These are phyloP conservation scores for Malus asiatica DNA, from an alignment of 306 rosid genomes.

Conservation along the genomic window DNA sequence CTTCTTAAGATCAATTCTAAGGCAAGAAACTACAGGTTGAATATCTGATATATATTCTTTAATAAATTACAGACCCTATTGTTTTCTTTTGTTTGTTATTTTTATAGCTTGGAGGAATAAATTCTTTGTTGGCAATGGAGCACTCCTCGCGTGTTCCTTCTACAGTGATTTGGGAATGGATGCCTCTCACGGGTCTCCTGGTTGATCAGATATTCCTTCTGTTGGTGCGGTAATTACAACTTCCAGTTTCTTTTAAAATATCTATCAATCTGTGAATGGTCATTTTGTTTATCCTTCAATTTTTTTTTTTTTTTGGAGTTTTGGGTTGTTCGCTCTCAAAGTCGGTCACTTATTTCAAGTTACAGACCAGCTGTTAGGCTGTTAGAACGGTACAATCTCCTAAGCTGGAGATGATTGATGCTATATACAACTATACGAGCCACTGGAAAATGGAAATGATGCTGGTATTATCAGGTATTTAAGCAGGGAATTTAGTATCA, in stretches of 20 bases:
- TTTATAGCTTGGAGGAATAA: conserved; percentile 81
- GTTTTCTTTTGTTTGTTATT: conserved; percentile 1
- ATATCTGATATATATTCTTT: not conserved
- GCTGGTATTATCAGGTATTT: conserved; percentile 86
- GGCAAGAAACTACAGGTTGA: conserved; percentile 39
- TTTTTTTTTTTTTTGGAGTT: not conserved
- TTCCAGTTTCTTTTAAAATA: not conserved
- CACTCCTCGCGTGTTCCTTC: conserved; percentile 68
- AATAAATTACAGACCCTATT: not conserved
- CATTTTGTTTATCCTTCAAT: conserved; percentile 19
- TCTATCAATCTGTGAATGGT: conserved; percentile 2
- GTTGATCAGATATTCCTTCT: conserved; percentile 68
- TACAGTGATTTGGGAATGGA: conserved; percentile 94
- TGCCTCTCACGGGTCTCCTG: conserved; percentile 75
- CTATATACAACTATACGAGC: conserved; percentile 85
- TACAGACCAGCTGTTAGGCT: conserved; percentile 72
- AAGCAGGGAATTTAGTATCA: not conserved
- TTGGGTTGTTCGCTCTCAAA: conserved; percentile 84
- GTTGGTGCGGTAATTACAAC: conserved; percentile 65
- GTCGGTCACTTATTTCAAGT: conserved; percentile 85
- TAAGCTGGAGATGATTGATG: conserved; percentile 78
- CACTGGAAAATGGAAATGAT: conserved; percentile 57
- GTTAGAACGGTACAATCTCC: conserved; percentile 47
- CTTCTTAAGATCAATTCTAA: conserved; percentile 89
- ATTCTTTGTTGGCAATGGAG: conserved; percentile 81